Conservation (phyloP, 164 flowering plant species). For the Magnolia changhungtana region DNA sequence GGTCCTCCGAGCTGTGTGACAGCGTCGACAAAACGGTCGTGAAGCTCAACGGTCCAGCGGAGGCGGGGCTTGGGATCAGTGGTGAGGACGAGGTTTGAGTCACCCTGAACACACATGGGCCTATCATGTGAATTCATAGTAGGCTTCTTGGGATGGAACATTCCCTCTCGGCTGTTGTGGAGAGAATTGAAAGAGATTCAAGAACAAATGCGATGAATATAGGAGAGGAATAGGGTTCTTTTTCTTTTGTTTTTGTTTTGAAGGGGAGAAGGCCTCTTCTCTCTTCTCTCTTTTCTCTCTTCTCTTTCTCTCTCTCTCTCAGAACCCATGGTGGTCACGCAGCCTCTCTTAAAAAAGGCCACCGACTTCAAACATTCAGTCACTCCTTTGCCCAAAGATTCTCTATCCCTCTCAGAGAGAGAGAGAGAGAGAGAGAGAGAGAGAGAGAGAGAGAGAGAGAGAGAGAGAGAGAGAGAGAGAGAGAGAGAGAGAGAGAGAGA, state of each 20-base stretch:
- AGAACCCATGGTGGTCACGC: constrained; percentile 7
- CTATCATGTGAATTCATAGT: constrained; percentile 75
- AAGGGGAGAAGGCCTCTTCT: constrained; percentile 20
- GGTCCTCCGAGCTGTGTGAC: constrained; percentile 99
- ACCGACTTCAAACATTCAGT: constrained; percentile 25
- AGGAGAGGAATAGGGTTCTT: constrained; percentile 69
- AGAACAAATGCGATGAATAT: constrained; percentile 67
- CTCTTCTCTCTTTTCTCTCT: constrained; percentile 1
- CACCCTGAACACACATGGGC: constrained; percentile 85
- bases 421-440: constrained; percentile 12
- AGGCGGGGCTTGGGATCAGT: constrained; percentile 99
- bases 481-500: background rate
- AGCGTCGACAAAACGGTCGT: constrained; percentile 95
- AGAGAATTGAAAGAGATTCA: constrained; percentile 53
- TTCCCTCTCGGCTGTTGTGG: constrained; percentile 37
- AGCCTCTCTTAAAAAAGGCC: constrained; percentile 7
- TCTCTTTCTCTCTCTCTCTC: constrained; percentile 19
- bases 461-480: background rate
- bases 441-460: constrained; percentile 7
- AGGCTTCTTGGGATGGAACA: constrained; percentile 93
- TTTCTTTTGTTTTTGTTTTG: constrained; percentile 22
- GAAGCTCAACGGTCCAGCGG: constrained; percentile 98
- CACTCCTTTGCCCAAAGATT: constrained; percentile 40
- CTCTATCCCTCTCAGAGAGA: background rate
- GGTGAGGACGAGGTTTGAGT: constrained; percentile 96